Conservation (phyloP, 129 eudicot genomes). For the Heracleum sosnowskyi region DNA sequence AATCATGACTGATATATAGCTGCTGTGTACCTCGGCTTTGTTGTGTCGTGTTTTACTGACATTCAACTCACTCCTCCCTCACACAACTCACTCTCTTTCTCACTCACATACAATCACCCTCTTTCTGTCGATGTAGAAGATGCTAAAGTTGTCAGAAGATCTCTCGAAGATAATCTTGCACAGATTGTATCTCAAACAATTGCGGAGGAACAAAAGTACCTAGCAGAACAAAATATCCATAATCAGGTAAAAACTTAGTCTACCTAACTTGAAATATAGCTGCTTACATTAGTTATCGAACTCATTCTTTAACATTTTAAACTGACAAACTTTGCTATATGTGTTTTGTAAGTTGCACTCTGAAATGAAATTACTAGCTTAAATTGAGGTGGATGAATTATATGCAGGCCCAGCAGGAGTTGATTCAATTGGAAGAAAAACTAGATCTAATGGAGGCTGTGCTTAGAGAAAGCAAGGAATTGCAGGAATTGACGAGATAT, state of each 20-base stretch:
- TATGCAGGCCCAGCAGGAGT: slow-evolving; percentile 50
- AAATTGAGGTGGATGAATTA: slow-evolving; percentile 13
- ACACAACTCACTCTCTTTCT: neutral
- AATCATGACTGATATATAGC: neutral
- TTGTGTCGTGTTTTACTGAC: too few relatives aligned
- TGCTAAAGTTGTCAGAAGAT: slow-evolving; percentile 33
- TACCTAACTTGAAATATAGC: neutral
- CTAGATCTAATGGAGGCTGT: slow-evolving; percentile 47
- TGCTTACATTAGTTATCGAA: neutral
- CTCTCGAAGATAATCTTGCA: slow-evolving; percentile 42
- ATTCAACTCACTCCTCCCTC: too few relatives aligned
- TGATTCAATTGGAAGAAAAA: slow-evolving; percentile 43
- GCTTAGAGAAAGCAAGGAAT: slow-evolving; percentile 51
- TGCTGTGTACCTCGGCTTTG: neutral
- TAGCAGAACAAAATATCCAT: slow-evolving; percentile 33
- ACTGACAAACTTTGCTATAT: neutral
- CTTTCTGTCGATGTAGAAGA: slow-evolving; percentile 19
- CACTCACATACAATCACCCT: slow-evolving; percentile 16
- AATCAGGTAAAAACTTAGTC: slow-evolving; percentile 37
- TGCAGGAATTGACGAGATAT: slow-evolving; percentile 66
- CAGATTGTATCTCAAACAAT: slow-evolving; percentile 39
- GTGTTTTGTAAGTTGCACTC: neutral
- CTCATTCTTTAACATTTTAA: neutral
- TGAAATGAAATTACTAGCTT: neutral
- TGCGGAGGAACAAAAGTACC: slow-evolving; percentile 37